Evolutionary conservation across 2,329 filamentous ascomycete genomes (phyloP).

Genomic region (Magnaporthales sp.): DNA sequence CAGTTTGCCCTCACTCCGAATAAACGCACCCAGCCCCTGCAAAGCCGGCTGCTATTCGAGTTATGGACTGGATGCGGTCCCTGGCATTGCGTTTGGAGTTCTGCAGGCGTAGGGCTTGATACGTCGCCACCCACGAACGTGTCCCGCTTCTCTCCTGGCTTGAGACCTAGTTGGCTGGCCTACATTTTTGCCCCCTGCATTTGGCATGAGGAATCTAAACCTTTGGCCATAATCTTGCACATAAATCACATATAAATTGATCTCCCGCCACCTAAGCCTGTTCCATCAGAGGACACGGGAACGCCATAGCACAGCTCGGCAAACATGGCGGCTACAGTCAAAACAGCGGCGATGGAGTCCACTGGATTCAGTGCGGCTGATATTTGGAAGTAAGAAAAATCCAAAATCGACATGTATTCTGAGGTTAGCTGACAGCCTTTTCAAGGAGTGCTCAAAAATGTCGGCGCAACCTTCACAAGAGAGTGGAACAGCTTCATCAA

Average conservation of each 20-base stretch:
- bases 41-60: constrained; percentile 1
- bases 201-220: background rate
- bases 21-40: background rate
- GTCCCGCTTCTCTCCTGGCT: background rate
- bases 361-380: background rate
- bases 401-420: background rate
- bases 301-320: background rate
- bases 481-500: background rate
- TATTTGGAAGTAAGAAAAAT: constrained; percentile 1
- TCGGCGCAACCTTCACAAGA: background rate
- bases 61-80: constrained; percentile 5
- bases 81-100: constrained; percentile 3
- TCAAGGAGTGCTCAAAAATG: constrained; percentile 1
- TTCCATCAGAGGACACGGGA: background rate
- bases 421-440: background rate
- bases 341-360: background rate
- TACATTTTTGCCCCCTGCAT: background rate
- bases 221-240: background rate
- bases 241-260: background rate
- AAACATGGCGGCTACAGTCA: background rate
- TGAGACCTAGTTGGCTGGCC: background rate
- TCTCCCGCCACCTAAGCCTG: background rate
- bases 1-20: background rate
- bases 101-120: constrained; percentile 5
- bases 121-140: background rate